Evolutionary conservation across 2,329 filamentous ascomycete species (phyloP), one percentile per base, ranked within the genome.

Genomic region (Arthrocladium fulminans): DNA sequence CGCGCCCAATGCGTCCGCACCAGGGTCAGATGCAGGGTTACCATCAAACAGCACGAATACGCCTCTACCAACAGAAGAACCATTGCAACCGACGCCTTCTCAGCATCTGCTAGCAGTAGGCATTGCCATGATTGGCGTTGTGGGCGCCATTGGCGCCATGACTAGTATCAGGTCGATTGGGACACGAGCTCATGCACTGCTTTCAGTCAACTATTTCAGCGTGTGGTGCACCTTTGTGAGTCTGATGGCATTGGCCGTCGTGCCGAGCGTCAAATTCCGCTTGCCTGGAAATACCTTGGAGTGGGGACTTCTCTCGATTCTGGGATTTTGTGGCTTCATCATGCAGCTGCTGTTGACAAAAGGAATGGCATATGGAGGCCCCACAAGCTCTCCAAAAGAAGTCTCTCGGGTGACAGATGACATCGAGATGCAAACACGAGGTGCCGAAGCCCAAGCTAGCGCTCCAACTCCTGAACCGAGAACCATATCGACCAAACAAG

Each of bases 341-440:
- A 84, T 90, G 77, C 89, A 95, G 74, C 88, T 88, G 56, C 73
- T 94, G n/a, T 70, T 94, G 15, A 92, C 88, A 1, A 76, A 79
- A 0, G 88, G 87, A 0, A 67, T 96, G 41, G 73, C 83, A 20
- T 79, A 83, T 52, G 84, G 89, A 59, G 83, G 83, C 53, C 75
- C 74, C 1, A 68, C 69, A 2, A 50, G 43, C 19, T 47, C 27
- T 22, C 20, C 9, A 73, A 37, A 76, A 76, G 6, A 23, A 6
- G 10, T 17, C 5, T 17, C 3, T 8, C 6, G 4, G 20, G 13
- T n/a, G 5, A 12, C 12, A 15, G 29, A 35, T 10, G 43, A 45
- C 43, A 17, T 47, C 22, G 45, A 47, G 35, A 47, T 41, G 35
- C 45, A 47, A 32, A 29, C 20, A 2, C 19, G 45, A 12, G 2